Evolutionary conservation across 2,329 filamentous ascomycete species (phyloP), one percentile per base, ranked within the genome.

Genomic region (Colletotrichum lentis): DNA sequence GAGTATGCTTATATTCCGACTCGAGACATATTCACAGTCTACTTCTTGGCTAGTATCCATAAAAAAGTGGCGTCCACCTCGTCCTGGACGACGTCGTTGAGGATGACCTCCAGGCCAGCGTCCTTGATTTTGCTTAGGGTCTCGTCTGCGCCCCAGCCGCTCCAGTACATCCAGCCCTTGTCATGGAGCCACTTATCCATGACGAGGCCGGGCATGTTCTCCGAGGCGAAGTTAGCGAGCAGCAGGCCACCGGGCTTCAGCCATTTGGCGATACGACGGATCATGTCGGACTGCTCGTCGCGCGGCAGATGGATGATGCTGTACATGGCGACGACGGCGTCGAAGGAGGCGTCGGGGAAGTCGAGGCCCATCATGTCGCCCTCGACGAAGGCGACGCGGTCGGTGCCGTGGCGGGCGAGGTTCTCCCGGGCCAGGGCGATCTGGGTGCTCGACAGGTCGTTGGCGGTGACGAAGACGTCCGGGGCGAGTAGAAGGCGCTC

Each of bases 291-390:
- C 74, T 88, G 86, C 72, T 88, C 84, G 1, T 76, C 75, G 6
- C 80, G 79, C 1, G 85, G 84, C 5, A 88, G 78, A 71, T 88
- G 86, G 59, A 87, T 82, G 59, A 88, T 73, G 41, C 82, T 85
- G 74, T 86, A 88, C 71, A 88, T 81, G 0, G 76, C 85, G 1
- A 84, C 71, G 1, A 86, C 79, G 5, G 81, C 84, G 65, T 86
- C 80, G 63, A 88, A 79, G 0, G 77, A 76, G 0, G 52, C 73
- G 0, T 70, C 65, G 0, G 71, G 43, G 58, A 80, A 80, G 2
- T 71, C 59, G 5, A 82, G 76, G 1, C 69, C 64, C 69, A 74
- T 76, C 79, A 82, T 82, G 73, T 83, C 81, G 55, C 77, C 76
- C 60, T 77, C 71, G 22, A 74, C 55, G 56, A 80, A 78, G 31